Percentiles rank a stretch among this genome's conserved stretches.
Evolutionary conservation across 495 filamentous ascomycete genomes (phyloP).

Genomic region (Penicillium parvum): DNA sequence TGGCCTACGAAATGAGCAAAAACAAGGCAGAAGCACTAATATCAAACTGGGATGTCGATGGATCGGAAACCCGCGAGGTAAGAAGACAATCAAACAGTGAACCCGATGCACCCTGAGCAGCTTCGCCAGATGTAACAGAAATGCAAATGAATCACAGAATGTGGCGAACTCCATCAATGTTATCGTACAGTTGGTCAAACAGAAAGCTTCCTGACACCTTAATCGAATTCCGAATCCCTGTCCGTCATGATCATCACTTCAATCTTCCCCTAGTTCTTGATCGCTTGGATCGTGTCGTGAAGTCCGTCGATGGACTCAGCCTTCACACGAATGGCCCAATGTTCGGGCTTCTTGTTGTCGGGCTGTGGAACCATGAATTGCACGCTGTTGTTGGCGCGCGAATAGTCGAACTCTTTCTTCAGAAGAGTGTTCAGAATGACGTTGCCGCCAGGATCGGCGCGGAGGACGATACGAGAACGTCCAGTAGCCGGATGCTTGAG

Average conservation of each 20-base stretch:
- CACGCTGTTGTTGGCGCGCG: conserved; percentile 48
- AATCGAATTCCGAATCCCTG: background rate
- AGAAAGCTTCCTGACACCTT: background rate
- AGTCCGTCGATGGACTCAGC: conserved; percentile 44
- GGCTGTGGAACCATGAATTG: conserved; percentile 52
- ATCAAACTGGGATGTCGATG: too few species aligned
- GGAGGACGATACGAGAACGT: conserved; percentile 58
- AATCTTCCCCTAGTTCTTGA: conserved; percentile 18
- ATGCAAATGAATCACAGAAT: background rate
- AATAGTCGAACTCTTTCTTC: conserved; percentile 55
- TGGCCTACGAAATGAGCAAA: too few species aligned
- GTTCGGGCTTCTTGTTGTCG: conserved; percentile 47
- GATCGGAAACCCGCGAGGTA: too few species aligned
- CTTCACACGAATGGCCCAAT: conserved; percentile 64
- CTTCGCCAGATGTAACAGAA: background rate
- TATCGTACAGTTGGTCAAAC: background rate
- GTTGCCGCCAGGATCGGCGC: conserved; percentile 65
- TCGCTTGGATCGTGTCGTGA: conserved; percentile 18
- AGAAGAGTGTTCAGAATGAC: conserved; percentile 64
- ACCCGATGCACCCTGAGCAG: background rate
- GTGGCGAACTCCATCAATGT: background rate
- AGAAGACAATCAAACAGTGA: too few species aligned
- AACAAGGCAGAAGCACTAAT: too few species aligned
- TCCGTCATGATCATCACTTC: background rate
- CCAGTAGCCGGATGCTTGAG: conserved; percentile 62